Conservation (phyloP, 805 yeast genomes). For the Ogataea nonfermentans region DNA sequence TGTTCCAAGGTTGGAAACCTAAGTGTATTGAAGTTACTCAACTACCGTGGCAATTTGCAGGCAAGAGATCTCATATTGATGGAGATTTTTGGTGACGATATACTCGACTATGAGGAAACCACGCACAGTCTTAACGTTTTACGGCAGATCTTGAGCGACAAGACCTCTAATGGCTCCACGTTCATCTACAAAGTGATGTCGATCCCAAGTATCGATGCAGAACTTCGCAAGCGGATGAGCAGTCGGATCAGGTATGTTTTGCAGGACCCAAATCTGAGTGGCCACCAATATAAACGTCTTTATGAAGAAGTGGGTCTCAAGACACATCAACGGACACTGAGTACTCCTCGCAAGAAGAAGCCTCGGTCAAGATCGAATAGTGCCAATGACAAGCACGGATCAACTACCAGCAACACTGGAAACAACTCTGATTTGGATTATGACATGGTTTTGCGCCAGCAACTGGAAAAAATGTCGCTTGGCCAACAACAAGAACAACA, state of each 20-base stretch:
- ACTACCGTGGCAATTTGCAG: conserved; percentile 60
- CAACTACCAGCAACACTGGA: conserved; percentile 6
- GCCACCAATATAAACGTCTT: conserved; percentile 77
- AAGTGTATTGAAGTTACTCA: conserved; percentile 75
- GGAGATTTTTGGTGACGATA: conserved; percentile 57
- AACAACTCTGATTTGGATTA: conserved; percentile 23
- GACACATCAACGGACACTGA: conserved; percentile 24
- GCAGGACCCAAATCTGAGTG: conserved; percentile 52
- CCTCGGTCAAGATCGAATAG: conserved; percentile 30
- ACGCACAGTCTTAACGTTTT: conserved; percentile 18
- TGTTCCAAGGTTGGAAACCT: conserved; percentile 70
- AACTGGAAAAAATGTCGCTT: conserved; percentile 29
- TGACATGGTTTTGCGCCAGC: conserved; percentile 29
- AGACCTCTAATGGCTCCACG: conserved; percentile 60
- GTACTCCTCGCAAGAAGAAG: conserved; percentile 25
- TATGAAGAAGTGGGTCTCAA: conserved; percentile 88
- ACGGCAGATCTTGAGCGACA: conserved; percentile 62
- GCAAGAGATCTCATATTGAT: conserved; percentile 62
- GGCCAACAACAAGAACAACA: conserved; percentile 15
- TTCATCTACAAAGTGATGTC: conserved; percentile 79
- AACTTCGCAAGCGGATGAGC: conserved; percentile 54
- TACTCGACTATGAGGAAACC: conserved; percentile 28
- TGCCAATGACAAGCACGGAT: conserved; percentile 16
- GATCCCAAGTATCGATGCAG: conserved; percentile 61
- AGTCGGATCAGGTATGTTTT: conserved; percentile 63